Percentiles rank a stretch among this genome's conserved stretches.
Conservation (phyloP, 345 rosid genomes). For the Xanthoceras sorbifolium region DNA sequence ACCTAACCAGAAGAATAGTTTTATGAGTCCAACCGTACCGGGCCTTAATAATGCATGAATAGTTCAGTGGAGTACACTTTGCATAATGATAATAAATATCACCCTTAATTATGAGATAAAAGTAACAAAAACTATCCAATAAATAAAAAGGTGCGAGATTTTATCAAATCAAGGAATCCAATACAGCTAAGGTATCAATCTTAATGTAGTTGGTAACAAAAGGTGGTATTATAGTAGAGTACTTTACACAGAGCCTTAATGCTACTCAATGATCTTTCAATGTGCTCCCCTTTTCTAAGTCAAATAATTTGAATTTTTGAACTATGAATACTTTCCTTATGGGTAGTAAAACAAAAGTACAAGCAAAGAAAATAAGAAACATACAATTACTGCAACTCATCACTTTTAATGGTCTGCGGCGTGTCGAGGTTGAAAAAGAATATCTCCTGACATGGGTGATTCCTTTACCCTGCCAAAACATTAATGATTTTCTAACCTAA, state of each 20-base stretch:
- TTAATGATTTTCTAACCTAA: conserved; percentile 5
- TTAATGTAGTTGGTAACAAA: not conserved
- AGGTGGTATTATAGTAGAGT: not conserved
- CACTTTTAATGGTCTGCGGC: not conserved
- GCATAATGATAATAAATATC: not conserved
- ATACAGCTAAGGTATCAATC: not conserved
- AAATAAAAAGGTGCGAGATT: not conserved
- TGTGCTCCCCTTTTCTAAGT: not conserved
- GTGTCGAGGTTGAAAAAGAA: not conserved
- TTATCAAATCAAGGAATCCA: not conserved
- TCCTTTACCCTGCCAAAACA: conserved; percentile 17
- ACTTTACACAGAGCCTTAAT: not conserved
- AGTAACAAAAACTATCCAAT: not conserved
- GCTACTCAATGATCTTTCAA: not conserved
- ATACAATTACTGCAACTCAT: conserved; percentile 2
- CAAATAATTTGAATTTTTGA: not conserved
- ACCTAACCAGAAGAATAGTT: not conserved
- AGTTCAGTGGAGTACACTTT: not conserved
- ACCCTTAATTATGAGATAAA: not conserved
- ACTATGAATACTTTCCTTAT: not conserved
- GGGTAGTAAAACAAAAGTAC: not conserved
- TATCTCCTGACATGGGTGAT: not conserved
- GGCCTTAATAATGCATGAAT: too few relatives aligned
- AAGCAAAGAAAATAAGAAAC: not conserved
- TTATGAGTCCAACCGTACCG: too few relatives aligned